Conservation (phyloP, 2,329 filamentous ascomycete genomes). For the Colletotrichum sp. region DNA sequence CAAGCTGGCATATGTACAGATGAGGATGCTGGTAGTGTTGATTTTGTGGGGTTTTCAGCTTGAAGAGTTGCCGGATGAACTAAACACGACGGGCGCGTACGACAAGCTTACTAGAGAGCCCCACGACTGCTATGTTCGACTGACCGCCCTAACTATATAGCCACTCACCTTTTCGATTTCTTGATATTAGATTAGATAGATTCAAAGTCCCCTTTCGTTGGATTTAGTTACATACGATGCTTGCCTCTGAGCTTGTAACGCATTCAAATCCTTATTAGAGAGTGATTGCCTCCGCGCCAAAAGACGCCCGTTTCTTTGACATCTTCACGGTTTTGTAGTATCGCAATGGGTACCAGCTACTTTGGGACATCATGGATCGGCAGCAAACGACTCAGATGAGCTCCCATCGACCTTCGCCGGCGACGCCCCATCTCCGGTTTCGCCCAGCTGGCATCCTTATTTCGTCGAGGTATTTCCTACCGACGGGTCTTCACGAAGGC, state of each 20-base stretch:
- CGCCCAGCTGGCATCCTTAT: neutral
- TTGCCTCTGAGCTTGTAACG: neutral
- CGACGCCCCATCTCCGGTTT: neutral
- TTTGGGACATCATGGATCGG: neutral
- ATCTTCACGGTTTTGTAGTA: neutral
- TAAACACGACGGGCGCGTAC: conserved; percentile 3
- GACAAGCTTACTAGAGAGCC: conserved; percentile 13
- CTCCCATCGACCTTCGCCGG: neutral
- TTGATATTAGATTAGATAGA: neutral
- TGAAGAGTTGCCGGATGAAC: neutral
- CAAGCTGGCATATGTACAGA: conserved; percentile 31
- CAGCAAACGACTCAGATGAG: neutral
- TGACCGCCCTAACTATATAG: neutral
- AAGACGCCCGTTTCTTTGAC: neutral
- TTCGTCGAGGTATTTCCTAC: neutral
- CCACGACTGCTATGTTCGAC: conserved; percentile 6
- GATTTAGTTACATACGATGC: neutral
- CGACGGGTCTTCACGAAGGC: neutral
- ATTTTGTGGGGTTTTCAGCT: neutral
- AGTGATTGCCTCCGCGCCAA: neutral
- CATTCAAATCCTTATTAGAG: neutral
- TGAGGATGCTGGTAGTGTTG: neutral
- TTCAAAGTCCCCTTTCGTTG: neutral
- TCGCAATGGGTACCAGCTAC: neutral
- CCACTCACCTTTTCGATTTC: neutral